Percentiles rank a stretch among this genome's conserved stretches.
phyloP scores from a whole-genome alignment of 2,329 filamentous ascomycete species.

The Ilyonectria mors-panacis region DNA sequence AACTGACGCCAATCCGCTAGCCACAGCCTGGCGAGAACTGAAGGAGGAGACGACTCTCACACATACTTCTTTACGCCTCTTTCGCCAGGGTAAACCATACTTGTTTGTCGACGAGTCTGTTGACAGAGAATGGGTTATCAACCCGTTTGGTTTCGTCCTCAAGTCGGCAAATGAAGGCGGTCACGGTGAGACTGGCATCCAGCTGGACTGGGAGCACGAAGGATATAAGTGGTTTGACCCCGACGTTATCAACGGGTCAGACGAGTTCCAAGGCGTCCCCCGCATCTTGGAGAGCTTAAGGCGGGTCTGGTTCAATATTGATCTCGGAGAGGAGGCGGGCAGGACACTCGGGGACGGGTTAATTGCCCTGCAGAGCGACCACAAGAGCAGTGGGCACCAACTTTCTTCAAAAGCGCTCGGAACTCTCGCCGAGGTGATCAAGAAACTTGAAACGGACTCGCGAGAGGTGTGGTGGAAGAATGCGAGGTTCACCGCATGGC shows the following conservation, averaged over 20 bases:
- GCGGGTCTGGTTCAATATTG: constrained; percentile 72
- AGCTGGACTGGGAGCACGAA: constrained; percentile 75
- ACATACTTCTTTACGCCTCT: constrained; percentile 61
- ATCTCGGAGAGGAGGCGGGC: constrained; percentile 63
- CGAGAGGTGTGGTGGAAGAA: constrained; percentile 67
- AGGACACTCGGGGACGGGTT: constrained; percentile 63
- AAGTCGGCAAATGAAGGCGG: constrained; percentile 48
- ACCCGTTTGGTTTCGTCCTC: constrained; percentile 73
- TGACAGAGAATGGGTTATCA: constrained; percentile 72
- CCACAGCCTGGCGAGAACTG: constrained; percentile 74
- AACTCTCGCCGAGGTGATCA: constrained; percentile 63
- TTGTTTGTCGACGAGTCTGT: constrained; percentile 68
- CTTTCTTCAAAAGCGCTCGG: constrained; percentile 68
- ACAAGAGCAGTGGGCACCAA: constrained; percentile 71
- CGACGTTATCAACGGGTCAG: constrained; percentile 61
- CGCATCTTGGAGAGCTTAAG: constrained; percentile 70
- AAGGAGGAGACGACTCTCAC: constrained; percentile 73
- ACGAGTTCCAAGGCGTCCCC: constrained; percentile 68
- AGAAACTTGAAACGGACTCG: constrained; percentile 47
- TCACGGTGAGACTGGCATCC: constrained; percentile 62
- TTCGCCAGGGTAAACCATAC: constrained; percentile 72
- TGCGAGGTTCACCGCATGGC: constrained; percentile 71
- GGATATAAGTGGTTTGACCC: constrained; percentile 71
- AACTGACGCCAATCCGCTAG: constrained; percentile 65
- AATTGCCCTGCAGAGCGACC: constrained; percentile 66